Conservation (phyloP, 2,329 filamentous ascomycete genomes). For the Blastomyces gilchristii region DNA sequence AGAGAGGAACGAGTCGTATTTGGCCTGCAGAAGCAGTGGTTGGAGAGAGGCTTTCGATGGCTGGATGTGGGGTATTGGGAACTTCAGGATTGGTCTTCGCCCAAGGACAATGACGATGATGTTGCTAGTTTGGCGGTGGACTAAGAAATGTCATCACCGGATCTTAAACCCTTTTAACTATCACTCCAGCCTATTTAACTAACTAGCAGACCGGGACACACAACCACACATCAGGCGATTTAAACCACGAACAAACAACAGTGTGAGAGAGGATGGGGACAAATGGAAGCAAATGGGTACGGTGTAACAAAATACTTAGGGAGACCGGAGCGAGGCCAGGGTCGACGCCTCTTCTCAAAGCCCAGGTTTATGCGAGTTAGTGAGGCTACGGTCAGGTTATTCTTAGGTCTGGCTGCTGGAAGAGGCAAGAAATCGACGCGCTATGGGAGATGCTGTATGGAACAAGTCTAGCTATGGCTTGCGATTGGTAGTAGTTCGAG, state of each 20-base stretch:
- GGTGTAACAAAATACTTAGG: not conserved
- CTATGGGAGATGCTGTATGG: not conserved
- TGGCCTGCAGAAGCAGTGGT: not conserved
- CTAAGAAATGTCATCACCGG: not conserved
- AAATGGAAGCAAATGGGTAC: not conserved
- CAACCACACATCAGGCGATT: not conserved
- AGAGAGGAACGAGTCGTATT: not conserved
- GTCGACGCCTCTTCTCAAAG: not conserved
- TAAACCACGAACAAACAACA: not conserved
- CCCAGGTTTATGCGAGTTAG: not conserved
- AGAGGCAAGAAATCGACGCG: not conserved
- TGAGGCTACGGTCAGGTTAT: not conserved
- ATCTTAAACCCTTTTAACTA: not conserved
- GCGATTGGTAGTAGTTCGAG: not conserved
- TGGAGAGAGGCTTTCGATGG: conserved; percentile 1
- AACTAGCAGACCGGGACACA: not conserved
- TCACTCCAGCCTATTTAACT: not conserved
- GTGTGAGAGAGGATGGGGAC: not conserved
- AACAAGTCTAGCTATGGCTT: not conserved
- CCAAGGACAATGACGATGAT: not conserved
- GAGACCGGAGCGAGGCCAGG: not conserved
- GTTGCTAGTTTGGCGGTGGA: not conserved
- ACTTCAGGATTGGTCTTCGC: not conserved
- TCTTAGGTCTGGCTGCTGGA: not conserved
- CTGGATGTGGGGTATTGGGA: conserved; percentile 4